These are phyloP conservation scores for Rhodosporidiobolus sp. DNA, from an alignment of 768 basidiomycete genomes.

Conservation along the genomic window DNA sequence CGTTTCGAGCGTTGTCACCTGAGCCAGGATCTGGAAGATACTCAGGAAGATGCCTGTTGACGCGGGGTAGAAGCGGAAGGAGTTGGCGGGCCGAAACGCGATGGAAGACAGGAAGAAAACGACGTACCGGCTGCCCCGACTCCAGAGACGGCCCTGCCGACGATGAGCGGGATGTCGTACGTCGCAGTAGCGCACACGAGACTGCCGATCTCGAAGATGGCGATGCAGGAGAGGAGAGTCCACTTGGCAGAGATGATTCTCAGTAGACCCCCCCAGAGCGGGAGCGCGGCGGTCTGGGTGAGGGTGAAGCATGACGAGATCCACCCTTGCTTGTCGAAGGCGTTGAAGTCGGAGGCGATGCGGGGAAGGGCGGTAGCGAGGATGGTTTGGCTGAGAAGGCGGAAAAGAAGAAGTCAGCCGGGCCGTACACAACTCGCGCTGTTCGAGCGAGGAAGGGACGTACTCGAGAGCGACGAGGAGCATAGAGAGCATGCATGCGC, in stretches of 20 bases:
- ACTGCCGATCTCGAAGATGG: conserved; percentile 55
- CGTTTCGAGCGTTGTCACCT: conserved; percentile 42
- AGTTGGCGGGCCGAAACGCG: background rate
- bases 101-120: conserved; percentile 36
- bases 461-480: conserved; percentile 36
- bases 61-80: too few relatives aligned
- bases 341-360: conserved; percentile 47
- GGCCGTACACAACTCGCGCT: too few relatives aligned
- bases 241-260: conserved; percentile 48
- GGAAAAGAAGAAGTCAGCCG: too few relatives aligned
- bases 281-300: conserved; percentile 44
- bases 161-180: conserved; percentile 47
- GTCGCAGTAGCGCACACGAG: conserved; percentile 52
- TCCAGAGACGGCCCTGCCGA: conserved; percentile 56
- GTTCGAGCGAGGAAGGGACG: too few relatives aligned
- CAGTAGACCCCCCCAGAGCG: conserved; percentile 48
- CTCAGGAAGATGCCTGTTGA: too few relatives aligned
- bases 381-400: conserved; percentile 47
- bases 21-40: conserved; percentile 43
- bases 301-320: conserved; percentile 44
- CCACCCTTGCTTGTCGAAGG: conserved; percentile 47
- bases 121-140: conserved; percentile 50
- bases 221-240: conserved; percentile 10
- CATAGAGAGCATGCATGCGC: conserved; percentile 18
- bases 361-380: conserved; percentile 40